Base-by-base conservation (phyloP, 2,329 filamentous ascomycete genomes). In the Beauveria sp. region DNA sequence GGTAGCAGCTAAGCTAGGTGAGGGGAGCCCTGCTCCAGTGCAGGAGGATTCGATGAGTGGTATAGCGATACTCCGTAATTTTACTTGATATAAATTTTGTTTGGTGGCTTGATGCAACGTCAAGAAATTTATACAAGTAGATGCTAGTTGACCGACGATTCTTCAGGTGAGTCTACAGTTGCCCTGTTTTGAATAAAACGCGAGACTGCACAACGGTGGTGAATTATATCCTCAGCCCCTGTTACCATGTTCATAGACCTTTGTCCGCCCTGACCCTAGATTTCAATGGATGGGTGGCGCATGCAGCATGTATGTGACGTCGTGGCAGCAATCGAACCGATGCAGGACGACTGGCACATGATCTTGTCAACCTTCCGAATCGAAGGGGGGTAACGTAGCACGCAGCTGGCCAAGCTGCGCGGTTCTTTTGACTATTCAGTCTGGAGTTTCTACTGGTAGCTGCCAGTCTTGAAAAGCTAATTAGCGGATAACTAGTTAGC, bases 281-380 rank as follows among this genome's bases (percentile, higher is more conserved):
- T 50, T 14, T 40, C 18, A 14, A 38, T 50, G 56, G 56, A 51
- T 38, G 22, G 22, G 22, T 43, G 46, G 45, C 56, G 56, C 30
- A 30, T 22, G 56, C 56, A 20, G 22, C 22, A 58, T 58, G 55
- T 50, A 58, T 58, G 46, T 58, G 56, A 58, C 56, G 56, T 58
- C 56, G 56, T 47, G 56, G 56, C 30, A 58, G 22, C 28, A 22
- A 18, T 51, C 30, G n/a, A 50, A 1, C 45, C 55, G 30, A 49
- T 42, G 30, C 55, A 5, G 40, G 45, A 58, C 20, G 30, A 16
- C 45, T n/a, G 26, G 22, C 55, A 47, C 54, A 49, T 58, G 54
- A 58, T 40, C 18, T 18, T 16, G 20, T 40, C 28, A 7, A 49
- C 24, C 5, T 55, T 2, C 40, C 18, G 7, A 28, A 30, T 24